These are phyloP conservation scores for Digitaria exilis DNA, from an alignment of 202 grass and related monocot genomes.

Conservation along the genomic window DNA sequence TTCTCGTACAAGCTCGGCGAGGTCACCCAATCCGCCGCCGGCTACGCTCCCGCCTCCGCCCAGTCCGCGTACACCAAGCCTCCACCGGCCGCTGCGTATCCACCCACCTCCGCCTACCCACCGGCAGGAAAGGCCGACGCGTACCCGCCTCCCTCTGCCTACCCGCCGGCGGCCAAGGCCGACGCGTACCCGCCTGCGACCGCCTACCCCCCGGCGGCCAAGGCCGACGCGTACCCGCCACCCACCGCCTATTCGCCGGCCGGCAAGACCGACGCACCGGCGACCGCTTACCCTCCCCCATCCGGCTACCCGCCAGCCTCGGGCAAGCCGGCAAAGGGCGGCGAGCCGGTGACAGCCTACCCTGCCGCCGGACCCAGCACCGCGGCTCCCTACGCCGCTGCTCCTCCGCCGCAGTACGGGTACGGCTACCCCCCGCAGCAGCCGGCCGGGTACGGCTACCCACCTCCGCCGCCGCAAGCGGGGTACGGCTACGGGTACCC, in stretches of 20 bases:
- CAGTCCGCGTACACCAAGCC: background rate
- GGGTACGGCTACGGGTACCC: conserved; percentile 47
- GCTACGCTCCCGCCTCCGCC: background rate
- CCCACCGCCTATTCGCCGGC: conserved; percentile 23
- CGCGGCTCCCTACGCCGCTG: conserved; percentile 51
- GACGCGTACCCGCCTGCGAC: conserved; percentile 46
- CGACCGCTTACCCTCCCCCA: conserved; percentile 59
- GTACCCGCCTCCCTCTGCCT: background rate
- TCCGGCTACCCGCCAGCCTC: conserved; percentile 35
- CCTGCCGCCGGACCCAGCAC: conserved; percentile 61
- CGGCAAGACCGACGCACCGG: conserved; percentile 31
- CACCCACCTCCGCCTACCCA: conserved; percentile 32
- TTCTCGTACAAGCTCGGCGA: conserved; percentile 85
- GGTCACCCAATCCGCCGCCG: conserved; percentile 24
- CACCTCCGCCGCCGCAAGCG: conserved; percentile 45
- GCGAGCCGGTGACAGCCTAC: conserved; percentile 61
- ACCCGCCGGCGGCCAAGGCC: conserved; percentile 10
- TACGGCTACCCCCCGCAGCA: conserved; percentile 56
- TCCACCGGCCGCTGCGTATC: background rate
- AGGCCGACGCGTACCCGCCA: conserved; percentile 50
- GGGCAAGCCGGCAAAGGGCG: conserved; percentile 35
- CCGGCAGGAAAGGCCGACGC: background rate
- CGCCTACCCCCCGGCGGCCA: conserved; percentile 30
- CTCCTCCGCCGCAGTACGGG: conserved; percentile 56
- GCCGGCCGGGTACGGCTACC: conserved; percentile 54